phyloP scores from a whole-genome alignment of 1,284 basidiomycete genomes.

The Trichosporon ovoides region DNA sequence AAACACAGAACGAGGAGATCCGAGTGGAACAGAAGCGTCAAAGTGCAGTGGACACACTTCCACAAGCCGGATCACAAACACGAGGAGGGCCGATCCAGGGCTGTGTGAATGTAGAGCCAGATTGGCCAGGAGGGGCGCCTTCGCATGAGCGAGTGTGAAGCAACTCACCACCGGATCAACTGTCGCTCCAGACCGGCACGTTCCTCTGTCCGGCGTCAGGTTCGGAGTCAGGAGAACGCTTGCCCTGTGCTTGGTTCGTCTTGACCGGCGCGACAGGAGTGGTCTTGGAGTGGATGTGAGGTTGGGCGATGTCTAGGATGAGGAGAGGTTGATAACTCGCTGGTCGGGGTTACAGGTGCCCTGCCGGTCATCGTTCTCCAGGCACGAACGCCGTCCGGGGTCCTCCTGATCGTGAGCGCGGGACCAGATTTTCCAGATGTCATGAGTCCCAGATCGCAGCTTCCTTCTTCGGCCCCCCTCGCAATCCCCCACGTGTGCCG shows the following conservation, averaged over 20 bases:
- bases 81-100: not conserved
- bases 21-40: not conserved
- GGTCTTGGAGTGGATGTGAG: slow-evolving; percentile 3
- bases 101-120: not conserved
- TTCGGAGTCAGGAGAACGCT: not conserved
- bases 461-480: not conserved
- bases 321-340: not conserved
- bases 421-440: not conserved
- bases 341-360: slow-evolving; percentile 3
- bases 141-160: not conserved
- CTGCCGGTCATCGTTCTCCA: not conserved
- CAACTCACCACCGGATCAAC: not conserved
- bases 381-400: slow-evolving; percentile 4
- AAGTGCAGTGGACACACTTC: not conserved
- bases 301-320: not conserved
- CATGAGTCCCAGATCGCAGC: not conserved
- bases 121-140: not conserved
- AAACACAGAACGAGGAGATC: not conserved
- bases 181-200: not conserved
- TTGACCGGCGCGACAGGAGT: not conserved
- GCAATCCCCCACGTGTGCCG: not conserved
- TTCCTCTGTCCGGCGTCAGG: not conserved
- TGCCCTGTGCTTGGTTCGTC: not conserved
- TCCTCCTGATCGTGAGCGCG: not conserved
- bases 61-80: not conserved